phyloP scores from a whole-genome alignment of 257 asterid genomes.

The Linaria vulgaris region DNA sequence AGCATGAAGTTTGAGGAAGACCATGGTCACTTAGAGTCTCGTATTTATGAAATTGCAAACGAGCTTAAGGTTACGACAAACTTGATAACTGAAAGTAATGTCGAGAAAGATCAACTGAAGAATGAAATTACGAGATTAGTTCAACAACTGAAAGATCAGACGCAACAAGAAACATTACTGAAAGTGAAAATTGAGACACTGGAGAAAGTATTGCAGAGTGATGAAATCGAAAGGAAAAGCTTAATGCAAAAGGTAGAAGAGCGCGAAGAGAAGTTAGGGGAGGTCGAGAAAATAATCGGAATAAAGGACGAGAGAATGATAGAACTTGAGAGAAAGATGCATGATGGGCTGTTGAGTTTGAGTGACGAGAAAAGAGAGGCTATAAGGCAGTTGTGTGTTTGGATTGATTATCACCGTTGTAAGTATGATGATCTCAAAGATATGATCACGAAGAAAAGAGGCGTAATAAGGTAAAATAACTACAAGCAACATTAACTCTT shows the following conservation, averaged over 20 bases:
- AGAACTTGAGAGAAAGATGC: slow-evolving; percentile 51
- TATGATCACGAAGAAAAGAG: slow-evolving; percentile 39
- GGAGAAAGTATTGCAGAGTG: slow-evolving; percentile 38
- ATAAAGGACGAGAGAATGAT: slow-evolving; percentile 46
- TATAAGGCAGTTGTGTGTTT: slow-evolving; percentile 68
- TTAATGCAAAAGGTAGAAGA: slow-evolving; percentile 35
- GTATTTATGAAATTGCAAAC: slow-evolving; percentile 58
- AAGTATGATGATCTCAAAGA: slow-evolving; percentile 65
- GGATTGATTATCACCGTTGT: slow-evolving; percentile 76
- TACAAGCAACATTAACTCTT: slow-evolving; percentile 17
- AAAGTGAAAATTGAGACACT: slow-evolving; percentile 42
- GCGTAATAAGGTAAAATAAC: slow-evolving; percentile 46
- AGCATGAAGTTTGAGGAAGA: slow-evolving; percentile 87
- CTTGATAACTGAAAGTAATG: slow-evolving; percentile 50
- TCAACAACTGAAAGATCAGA: slow-evolving; percentile 47
- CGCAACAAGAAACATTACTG: slow-evolving; percentile 26
- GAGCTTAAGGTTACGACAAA: slow-evolving; percentile 57
- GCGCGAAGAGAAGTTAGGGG: slow-evolving; percentile 44
- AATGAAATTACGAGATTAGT: slow-evolving; percentile 39
- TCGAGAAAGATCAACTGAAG: slow-evolving; percentile 46
- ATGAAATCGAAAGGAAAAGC: slow-evolving; percentile 43
- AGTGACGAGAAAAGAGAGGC: slow-evolving; percentile 84
- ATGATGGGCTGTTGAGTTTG: slow-evolving; percentile 49
- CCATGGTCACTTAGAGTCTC: slow-evolving; percentile 83
- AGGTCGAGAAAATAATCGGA: slow-evolving; percentile 38